phyloP scores from a whole-genome alignment of 1,284 basidiomycete genomes.

The Pseudozyma flocculosa region DNA sequence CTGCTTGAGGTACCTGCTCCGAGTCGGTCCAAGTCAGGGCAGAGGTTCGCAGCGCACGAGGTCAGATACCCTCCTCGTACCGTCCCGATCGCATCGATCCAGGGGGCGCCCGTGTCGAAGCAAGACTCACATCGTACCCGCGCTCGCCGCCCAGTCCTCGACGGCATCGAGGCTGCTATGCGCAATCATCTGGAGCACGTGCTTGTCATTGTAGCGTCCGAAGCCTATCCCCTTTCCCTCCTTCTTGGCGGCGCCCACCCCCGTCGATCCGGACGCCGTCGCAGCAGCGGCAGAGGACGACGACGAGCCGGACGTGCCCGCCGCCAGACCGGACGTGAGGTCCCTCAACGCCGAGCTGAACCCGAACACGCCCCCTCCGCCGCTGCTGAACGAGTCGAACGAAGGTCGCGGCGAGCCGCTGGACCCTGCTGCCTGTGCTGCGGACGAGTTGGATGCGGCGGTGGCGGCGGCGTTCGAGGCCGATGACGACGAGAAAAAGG shows the following conservation, averaged over 20 bases:
- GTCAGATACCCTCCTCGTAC: too few relatives aligned
- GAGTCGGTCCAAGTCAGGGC: too few relatives aligned
- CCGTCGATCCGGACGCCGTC: background rate
- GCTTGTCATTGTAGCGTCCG: conserved; percentile 22
- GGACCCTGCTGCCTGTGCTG: background rate
- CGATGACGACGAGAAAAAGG: conserved; percentile 12
- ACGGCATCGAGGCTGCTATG: conserved; percentile 52
- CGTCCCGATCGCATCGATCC: too few relatives aligned
- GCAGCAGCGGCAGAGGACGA: background rate
- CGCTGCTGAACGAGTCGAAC: background rate
- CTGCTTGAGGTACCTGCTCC: conserved; percentile 48
- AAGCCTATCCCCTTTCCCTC: conserved; percentile 35
- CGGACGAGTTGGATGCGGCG: background rate
- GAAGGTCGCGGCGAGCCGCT: too few relatives aligned
- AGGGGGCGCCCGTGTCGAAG: too few relatives aligned
- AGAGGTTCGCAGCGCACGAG: too few relatives aligned
- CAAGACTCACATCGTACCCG: conserved; percentile 37
- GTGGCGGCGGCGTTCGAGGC: background rate
- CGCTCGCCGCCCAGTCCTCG: conserved; percentile 46
- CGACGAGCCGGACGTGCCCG: background rate
- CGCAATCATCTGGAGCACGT: conserved; percentile 55
- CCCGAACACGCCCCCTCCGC: conserved; percentile 11
- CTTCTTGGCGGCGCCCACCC: conserved; percentile 1
- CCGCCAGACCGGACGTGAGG: conserved; percentile 5
- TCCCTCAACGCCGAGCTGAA: conserved; percentile 10